phyloP scores from a whole-genome alignment of 2,329 filamentous ascomycete species.

The Hypoxylon sp. region DNA sequence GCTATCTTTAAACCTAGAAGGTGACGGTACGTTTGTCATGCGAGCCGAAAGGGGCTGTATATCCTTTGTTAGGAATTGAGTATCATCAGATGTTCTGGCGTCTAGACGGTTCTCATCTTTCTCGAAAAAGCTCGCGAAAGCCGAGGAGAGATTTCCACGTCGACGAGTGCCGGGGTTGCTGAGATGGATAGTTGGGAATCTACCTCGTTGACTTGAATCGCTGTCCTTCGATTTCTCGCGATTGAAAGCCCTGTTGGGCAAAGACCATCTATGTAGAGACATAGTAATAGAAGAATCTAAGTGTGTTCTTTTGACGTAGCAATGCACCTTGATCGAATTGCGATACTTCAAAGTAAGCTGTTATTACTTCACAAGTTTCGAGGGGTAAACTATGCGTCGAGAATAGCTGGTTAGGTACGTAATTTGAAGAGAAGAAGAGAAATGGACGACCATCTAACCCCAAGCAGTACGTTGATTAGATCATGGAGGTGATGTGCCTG shows the following conservation, averaged over 20 bases:
- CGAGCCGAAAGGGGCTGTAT: constrained; percentile 22
- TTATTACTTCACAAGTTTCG: constrained; percentile 13
- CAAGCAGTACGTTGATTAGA: not conserved
- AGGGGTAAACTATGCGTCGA: constrained; percentile 25
- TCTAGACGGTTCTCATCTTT: constrained; percentile 35
- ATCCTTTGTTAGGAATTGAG: not conserved
- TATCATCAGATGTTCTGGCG: not conserved
- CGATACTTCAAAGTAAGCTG: constrained; percentile 20
- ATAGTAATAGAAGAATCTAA: constrained; percentile 32
- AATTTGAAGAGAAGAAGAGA: constrained; percentile 11
- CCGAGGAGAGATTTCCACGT: constrained; percentile 32
- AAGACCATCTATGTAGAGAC: constrained; percentile 42
- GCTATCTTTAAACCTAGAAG: not conserved
- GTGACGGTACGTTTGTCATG: constrained; percentile 24
- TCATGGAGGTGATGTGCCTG: not conserved
- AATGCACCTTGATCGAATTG: constrained; percentile 30
- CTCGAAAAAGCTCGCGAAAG: constrained; percentile 38
- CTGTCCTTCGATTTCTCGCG: constrained; percentile 33
- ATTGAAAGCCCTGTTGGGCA: constrained; percentile 36
- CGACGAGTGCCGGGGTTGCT: constrained; percentile 21
- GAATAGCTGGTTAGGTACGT: constrained; percentile 19
- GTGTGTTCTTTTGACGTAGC: constrained; percentile 26
- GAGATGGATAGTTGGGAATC: constrained; percentile 36
- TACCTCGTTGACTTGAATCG: constrained; percentile 15
- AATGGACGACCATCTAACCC: not conserved